A percentile compares a stretch with the other conserved stretches of the same genome.
These are phyloP conservation scores for Mesembryanthemum crystallinum DNA, from an alignment of 148 eudicot genomes.

Conservation along the genomic window DNA sequence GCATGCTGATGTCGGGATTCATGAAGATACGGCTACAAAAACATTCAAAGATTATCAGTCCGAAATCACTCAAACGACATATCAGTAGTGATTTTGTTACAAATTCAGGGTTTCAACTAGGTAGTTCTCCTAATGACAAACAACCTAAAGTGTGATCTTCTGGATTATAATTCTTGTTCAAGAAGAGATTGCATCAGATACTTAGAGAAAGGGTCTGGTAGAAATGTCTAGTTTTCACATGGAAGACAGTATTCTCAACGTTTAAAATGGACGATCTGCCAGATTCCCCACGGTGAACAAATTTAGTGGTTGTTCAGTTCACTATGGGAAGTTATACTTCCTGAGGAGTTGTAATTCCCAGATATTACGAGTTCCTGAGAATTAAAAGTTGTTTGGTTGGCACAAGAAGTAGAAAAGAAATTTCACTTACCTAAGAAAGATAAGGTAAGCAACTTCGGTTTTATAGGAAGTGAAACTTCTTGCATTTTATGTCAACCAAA, in stretches of 20 bases:
- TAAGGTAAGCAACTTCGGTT: too few species aligned
- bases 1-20: conserved; percentile 79
- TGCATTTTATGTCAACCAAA: not conserved
- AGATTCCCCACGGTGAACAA: not conserved
- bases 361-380: too few species aligned
- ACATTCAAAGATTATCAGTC: not conserved
- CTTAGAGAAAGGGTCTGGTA: not conserved
- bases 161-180: not conserved
- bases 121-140: not conserved
- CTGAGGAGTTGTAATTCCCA: too few species aligned
- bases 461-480: too few species aligned
- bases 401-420: too few species aligned
- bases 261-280: not conserved
- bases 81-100: not conserved
- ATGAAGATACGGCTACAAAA: conserved; percentile 65
- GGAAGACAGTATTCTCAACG: not conserved
- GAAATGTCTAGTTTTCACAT: not conserved
- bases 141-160: not conserved
- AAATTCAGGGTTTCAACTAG: not conserved
- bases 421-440: too few species aligned
- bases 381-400: too few species aligned
- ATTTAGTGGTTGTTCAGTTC: too few species aligned
- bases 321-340: too few species aligned
- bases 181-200: not conserved
- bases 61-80: not conserved